A percentile compares a stretch with the other conserved stretches of the same genome.
Conservation (phyloP, 139 green algal species). For the Astrephomene gubernaculifera region DNA sequence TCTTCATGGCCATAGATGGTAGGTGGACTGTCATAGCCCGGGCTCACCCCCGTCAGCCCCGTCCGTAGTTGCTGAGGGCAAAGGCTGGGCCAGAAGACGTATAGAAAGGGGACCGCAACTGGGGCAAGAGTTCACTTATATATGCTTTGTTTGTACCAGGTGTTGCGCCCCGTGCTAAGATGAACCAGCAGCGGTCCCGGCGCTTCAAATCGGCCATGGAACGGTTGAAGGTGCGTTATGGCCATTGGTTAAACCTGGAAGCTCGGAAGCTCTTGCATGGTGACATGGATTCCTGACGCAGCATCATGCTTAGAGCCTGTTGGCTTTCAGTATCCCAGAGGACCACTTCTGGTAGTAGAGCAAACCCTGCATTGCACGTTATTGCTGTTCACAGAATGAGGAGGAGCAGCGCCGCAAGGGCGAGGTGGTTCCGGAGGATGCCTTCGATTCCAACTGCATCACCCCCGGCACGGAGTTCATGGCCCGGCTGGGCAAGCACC, state of each 20-base stretch:
- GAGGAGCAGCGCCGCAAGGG: conserved; percentile 67
- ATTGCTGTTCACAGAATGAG: conserved; percentile 37
- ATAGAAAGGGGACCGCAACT: too few species aligned
- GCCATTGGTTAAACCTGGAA: too few species aligned
- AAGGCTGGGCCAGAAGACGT: too few species aligned
- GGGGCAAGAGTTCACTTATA: too few species aligned
- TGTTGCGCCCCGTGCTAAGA: conserved; percentile 93
- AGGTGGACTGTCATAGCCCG: too few species aligned
- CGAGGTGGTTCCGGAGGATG: conserved; percentile 64
- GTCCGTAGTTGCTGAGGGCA: not conserved
- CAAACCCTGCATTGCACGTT: too few species aligned
- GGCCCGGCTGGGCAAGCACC: conserved; percentile 72
- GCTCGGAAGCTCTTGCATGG: too few species aligned
- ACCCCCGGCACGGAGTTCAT: conserved; percentile 80
- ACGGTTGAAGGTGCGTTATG: conserved; percentile 57
- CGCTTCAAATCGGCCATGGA: conserved; percentile 86
- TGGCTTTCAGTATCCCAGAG: too few species aligned
- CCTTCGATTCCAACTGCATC: conserved; percentile 97
- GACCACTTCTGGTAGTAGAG: too few species aligned
- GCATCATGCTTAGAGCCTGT: too few species aligned
- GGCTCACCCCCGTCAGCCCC: too few species aligned
- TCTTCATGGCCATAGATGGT: conserved; percentile 98
- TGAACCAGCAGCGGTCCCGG: conserved; percentile 94
- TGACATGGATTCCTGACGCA: too few species aligned
- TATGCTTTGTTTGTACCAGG: conserved; percentile 59